Evolutionary conservation across 306 rosid species (phyloP), one percentile per base, ranked within the genome.

Genomic region (Vigna radiata): DNA sequence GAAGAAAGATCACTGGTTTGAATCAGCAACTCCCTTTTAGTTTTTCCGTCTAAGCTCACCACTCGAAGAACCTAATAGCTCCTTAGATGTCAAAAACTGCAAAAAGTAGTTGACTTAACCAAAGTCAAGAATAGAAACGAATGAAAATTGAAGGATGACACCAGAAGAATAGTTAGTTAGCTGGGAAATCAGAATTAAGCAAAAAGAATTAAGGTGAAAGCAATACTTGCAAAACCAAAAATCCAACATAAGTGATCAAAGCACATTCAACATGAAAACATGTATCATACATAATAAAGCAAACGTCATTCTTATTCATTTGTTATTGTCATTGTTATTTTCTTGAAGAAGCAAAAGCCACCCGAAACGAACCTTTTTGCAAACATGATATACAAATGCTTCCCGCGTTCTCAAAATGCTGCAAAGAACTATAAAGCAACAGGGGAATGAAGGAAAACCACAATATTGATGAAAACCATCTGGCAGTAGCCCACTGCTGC

Each of bases 381-480:
- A 83, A 78, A 60, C 82, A 67, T 77, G 75, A 25, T 71, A 75
- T 23, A 60, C 78, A 75, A 29, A 33, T 75, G 64, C 41, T 68
- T 14, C 72, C 65, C 63, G 29, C 2, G 52, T 79, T 43, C 50
- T 61, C 7, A 75, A 77, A 76, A 59, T 59, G 80, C 73, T 71
- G 63, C 9, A 61, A 53, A 64, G 8, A 31, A 62, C 54, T 54
- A 55, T 10, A 53, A 85, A 63, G 86, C 77, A 70, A 70, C n/a
- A 79, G 21, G 52, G 47, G 70, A 58, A 74, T 46, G 77, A 53
- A 76, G 73, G 56, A 58, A 63, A 82, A 47, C 67, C 39, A 36
- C 31, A 60, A 37, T 61, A 53, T 53, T 55, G 75, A 53, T 46
- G 75, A 31, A 64, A 70, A 60, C 58, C 25, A 70, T 78, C 33